These are phyloP conservation scores for sunflower (Helianthus annuus) DNA, from an alignment of 129 eudicot genomes.

Conservation along the genomic window HanXRQr2.0-SUNRISE NC_035436.2:59781887-59782386, in stretches of 20 bases:
- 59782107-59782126: conserved; percentile 10
- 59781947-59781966: no score
- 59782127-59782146: neutral
- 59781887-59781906: no score
- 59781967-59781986: no score
- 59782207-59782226: conserved; percentile 13
- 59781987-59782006: neutral
- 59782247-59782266: conserved; percentile 19
- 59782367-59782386: no score
- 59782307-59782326: neutral
- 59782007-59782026: neutral
- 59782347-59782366: neutral
- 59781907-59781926: no score
- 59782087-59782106: neutral
- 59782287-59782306: neutral
- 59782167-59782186: neutral
- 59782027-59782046: no score
- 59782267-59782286: neutral
- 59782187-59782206: neutral
- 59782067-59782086: neutral
- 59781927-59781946: no score
- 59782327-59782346: neutral
- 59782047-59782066: no score
- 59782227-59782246: conserved; percentile 4
- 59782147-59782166: neutral